Evolutionary conservation across 352 stramenopile species (phyloP).

Genomic region (Globisporangium uncinulatum): DNA sequence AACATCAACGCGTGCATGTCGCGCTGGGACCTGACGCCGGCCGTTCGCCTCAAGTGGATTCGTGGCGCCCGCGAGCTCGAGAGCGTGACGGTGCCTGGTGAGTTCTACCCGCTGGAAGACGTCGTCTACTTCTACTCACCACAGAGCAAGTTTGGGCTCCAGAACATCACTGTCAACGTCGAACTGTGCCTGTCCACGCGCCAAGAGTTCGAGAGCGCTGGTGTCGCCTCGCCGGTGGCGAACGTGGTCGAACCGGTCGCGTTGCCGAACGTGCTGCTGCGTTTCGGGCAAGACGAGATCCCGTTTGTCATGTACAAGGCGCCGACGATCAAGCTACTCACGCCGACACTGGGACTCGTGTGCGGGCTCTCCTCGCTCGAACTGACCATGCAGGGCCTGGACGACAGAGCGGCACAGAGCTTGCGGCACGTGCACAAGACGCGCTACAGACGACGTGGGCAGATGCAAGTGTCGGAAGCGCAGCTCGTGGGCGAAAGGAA

Average conservation of each 20-base stretch:
- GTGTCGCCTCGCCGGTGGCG: neutral
- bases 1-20: slow-evolving; percentile 55
- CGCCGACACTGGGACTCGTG: slow-evolving; percentile 31
- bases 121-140: slow-evolving; percentile 71
- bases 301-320: slow-evolving; percentile 68
- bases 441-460: slow-evolving; percentile 56
- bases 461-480: slow-evolving; percentile 69
- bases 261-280: slow-evolving; percentile 1
- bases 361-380: slow-evolving; percentile 43
- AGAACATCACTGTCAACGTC: slow-evolving; percentile 55
- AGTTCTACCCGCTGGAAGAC: slow-evolving; percentile 60
- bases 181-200: slow-evolving; percentile 33
- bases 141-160: slow-evolving; percentile 67
- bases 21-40: slow-evolving; percentile 14
- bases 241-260: neutral
- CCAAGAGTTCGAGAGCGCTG: slow-evolving; percentile 5
- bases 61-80: slow-evolving; percentile 55
- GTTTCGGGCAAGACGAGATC: slow-evolving; percentile 60
- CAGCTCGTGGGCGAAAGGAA: slow-evolving; percentile 35
- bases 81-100: slow-evolving; percentile 39
- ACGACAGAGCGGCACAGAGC: slow-evolving; percentile 37
- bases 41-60: slow-evolving; percentile 55
- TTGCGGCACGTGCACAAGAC: slow-evolving; percentile 41
- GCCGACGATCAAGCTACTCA: slow-evolving; percentile 46
- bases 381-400: slow-evolving; percentile 54